Conservation (phyloP, 2,329 filamentous ascomycete genomes). For the Colletotrichum sp. region DNA sequence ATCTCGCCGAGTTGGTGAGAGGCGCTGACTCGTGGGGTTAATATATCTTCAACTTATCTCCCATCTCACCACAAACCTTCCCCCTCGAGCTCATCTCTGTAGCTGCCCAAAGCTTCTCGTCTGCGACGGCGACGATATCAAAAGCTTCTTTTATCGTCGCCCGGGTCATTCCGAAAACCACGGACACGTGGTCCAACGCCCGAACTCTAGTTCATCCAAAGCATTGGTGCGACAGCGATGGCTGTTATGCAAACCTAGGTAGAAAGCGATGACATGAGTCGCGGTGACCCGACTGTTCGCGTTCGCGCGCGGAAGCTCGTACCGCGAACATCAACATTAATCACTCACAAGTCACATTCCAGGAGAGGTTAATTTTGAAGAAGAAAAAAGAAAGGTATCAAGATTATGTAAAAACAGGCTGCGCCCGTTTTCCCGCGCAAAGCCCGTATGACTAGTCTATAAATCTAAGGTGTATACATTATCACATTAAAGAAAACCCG, state of each 20-base stretch:
- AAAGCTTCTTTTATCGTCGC: background rate
- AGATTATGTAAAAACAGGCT: background rate
- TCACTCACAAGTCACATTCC: background rate
- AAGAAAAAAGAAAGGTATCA: background rate
- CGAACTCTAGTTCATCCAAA: background rate
- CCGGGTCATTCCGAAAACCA: background rate
- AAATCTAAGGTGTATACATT: background rate
- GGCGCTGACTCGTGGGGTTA: background rate
- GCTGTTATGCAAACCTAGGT: no score
- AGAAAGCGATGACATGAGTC: background rate
- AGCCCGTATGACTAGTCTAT: background rate
- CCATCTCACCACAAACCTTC: background rate
- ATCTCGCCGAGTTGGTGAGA: background rate
- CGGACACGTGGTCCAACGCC: background rate
- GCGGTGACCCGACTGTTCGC: background rate
- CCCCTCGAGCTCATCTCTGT: no score
- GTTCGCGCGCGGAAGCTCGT: background rate
- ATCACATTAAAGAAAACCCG: background rate
- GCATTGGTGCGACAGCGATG: background rate
- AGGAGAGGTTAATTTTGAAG: background rate
- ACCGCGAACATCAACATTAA: background rate
- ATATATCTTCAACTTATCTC: background rate
- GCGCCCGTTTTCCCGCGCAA: background rate
- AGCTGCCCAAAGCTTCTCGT: background rate
- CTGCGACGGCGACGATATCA: background rate